A percentile compares a stretch with the other conserved stretches of the same genome.
Conservation (phyloP, 2,329 filamentous ascomycete species). For the Beauveria varroae region DNA sequence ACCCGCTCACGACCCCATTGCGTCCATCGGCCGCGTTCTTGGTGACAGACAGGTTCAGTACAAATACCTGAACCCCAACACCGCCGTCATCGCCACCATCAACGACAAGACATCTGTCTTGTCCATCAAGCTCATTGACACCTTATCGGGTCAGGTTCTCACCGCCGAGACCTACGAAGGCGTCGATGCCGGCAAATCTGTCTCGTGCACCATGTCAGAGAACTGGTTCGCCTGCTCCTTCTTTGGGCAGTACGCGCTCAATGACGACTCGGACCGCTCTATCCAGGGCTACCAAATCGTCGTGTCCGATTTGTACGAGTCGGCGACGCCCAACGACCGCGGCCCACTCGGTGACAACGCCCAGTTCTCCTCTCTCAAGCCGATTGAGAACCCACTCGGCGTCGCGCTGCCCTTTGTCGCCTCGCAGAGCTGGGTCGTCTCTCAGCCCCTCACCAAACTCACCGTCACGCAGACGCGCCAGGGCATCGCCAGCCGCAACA, state of each 20-base stretch:
- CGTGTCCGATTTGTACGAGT: slow-evolving; percentile 86
- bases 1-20: slow-evolving; percentile 74
- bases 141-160: slow-evolving; percentile 74
- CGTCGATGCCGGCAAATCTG: slow-evolving; percentile 65
- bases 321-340: slow-evolving; percentile 72
- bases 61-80: slow-evolving; percentile 91
- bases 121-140: slow-evolving; percentile 75
- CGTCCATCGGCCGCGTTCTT: slow-evolving; percentile 89
- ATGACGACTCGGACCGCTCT: slow-evolving; percentile 43
- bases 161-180: slow-evolving; percentile 62
- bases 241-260: slow-evolving; percentile 52
- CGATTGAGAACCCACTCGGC: slow-evolving; percentile 48
- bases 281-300: slow-evolving; percentile 82
- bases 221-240: slow-evolving; percentile 94
- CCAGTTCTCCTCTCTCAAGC: slow-evolving; percentile 73
- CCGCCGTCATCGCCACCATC: slow-evolving; percentile 65
- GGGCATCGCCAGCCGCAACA: slow-evolving; percentile 76
- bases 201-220: slow-evolving; percentile 75
- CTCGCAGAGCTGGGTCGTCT: slow-evolving; percentile 73
- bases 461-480: slow-evolving; percentile 84
- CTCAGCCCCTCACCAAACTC: slow-evolving; percentile 70
- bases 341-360: slow-evolving; percentile 62
- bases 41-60: slow-evolving; percentile 90
- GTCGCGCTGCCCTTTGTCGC: slow-evolving; percentile 64
- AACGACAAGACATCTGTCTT: slow-evolving; percentile 52